A percentile compares a stretch with the other conserved stretches of the same genome.
These are phyloP conservation scores for Gracilariopsis chorda DNA, from an alignment of 23 red algal genomes.

Conservation along the genomic window DNA sequence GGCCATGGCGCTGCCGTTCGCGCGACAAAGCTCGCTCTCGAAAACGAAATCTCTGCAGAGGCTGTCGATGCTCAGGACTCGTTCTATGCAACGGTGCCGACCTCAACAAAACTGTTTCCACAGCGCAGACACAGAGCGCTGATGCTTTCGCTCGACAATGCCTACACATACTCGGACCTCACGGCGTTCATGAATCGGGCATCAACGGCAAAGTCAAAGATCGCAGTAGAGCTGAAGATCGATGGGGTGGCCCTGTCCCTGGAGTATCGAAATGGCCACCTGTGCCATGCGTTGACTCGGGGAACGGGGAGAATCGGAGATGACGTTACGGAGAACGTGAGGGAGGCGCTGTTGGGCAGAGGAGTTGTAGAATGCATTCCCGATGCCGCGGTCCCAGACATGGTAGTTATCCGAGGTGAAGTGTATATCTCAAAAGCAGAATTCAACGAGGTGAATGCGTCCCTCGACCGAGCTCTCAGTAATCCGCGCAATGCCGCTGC, in stretches of 20 bases:
- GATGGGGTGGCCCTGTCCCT: slow-evolving; percentile 78
- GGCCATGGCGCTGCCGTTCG: slow-evolving; percentile 53
- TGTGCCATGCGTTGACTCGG: slow-evolving; percentile 53
- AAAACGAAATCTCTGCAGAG: background rate
- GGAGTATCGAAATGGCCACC: slow-evolving; percentile 33
- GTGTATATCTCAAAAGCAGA: slow-evolving; percentile 58
- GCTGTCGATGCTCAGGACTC: slow-evolving; percentile 27
- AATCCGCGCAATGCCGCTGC: slow-evolving; percentile 81
- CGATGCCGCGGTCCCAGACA: background rate
- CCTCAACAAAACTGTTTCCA: slow-evolving; percentile 21
- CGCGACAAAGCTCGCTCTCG: slow-evolving; percentile 39
- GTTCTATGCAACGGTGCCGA: slow-evolving; percentile 18
- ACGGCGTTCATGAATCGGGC: slow-evolving; percentile 41
- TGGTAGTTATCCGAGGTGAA: slow-evolving; percentile 65
- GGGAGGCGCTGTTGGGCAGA: slow-evolving; percentile 19
- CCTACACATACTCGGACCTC: slow-evolving; percentile 48
- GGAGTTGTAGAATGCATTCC: slow-evolving; percentile 31
- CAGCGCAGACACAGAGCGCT: slow-evolving; percentile 38
- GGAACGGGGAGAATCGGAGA: slow-evolving; percentile 73
- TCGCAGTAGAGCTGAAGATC: slow-evolving; percentile 63
- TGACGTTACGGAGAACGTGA: slow-evolving; percentile 68
- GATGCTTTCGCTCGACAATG: slow-evolving; percentile 80
- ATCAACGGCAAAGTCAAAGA: background rate
- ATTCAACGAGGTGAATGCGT: slow-evolving; percentile 49
- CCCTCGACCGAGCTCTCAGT: slow-evolving; percentile 30